These are phyloP conservation scores for Mucor lusitanicus DNA, from an alignment of 371 early-diverging fungal genomes.

Conservation along the genomic window DNA sequence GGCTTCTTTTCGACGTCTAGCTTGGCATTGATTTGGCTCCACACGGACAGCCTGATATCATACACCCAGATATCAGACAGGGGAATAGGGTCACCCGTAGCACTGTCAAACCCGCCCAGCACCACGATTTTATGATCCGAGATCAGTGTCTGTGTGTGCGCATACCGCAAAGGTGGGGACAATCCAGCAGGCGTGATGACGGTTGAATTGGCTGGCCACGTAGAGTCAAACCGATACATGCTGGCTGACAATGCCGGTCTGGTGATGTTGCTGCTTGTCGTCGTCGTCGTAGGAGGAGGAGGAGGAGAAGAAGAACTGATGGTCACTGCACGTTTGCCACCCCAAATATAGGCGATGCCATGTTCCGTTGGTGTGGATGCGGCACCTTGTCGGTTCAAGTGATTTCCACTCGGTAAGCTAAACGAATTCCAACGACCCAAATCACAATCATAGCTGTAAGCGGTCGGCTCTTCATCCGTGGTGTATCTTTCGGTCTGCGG, in stretches of 20 bases:
- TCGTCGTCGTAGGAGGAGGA: background rate
- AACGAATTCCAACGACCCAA: slow-evolving; percentile 42
- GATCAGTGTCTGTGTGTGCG: slow-evolving; percentile 44
- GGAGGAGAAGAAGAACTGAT: background rate
- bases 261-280: background rate
- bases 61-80: slow-evolving; percentile 43
- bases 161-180: slow-evolving; percentile 33
- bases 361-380: slow-evolving; percentile 28
- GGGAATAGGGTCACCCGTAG: slow-evolving; percentile 36
- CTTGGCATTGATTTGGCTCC: slow-evolving; percentile 33
- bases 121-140: slow-evolving; percentile 33
- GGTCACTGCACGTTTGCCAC: slow-evolving; percentile 32
- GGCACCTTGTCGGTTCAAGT: slow-evolving; percentile 39
- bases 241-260: slow-evolving; percentile 13
- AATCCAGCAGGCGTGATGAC: background rate
- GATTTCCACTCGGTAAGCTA: slow-evolving; percentile 32
- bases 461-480: slow-evolving; percentile 28
- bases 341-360: slow-evolving; percentile 47
- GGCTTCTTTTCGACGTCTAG: slow-evolving; percentile 38
- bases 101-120: slow-evolving; percentile 46
- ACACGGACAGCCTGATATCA: slow-evolving; percentile 23
- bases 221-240: slow-evolving; percentile 39
- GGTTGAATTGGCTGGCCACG: slow-evolving; percentile 30
- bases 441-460: slow-evolving; percentile 38
- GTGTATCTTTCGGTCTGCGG: slow-evolving; percentile 15